A percentile compares a stretch with the other conserved stretches of the same genome.
Evolutionary conservation across 495 filamentous ascomycete species (phyloP).

Genomic region (Trichoderma erinaceum): DNA sequence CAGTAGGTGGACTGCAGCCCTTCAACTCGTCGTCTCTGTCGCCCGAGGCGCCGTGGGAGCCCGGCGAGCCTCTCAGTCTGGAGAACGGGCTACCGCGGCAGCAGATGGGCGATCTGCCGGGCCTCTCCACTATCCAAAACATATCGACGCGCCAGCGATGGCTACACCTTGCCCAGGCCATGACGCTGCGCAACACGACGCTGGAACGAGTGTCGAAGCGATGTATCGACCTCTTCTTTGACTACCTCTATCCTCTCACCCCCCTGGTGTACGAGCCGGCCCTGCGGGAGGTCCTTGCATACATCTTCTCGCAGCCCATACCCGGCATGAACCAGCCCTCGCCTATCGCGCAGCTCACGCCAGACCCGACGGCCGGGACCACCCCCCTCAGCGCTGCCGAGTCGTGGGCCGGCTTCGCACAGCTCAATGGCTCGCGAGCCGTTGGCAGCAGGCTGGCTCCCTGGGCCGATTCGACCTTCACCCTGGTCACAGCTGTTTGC

Average conservation of each 20-base stretch:
- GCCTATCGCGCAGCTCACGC: background rate
- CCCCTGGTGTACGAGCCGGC: slow-evolving; percentile 30
- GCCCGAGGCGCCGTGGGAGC: slow-evolving; percentile 1
- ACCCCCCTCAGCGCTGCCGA: background rate
- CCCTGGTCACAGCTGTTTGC: slow-evolving; percentile 24
- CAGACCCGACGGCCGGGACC: background rate
- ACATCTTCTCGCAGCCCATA: slow-evolving; percentile 13
- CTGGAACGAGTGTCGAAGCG: slow-evolving; percentile 14
- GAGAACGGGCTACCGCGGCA: slow-evolving; percentile 11
- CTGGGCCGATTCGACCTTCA: slow-evolving; percentile 22
- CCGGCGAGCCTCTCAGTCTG: slow-evolving; percentile 8
- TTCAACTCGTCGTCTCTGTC: slow-evolving; percentile 6
- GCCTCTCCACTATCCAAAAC: slow-evolving; percentile 7
- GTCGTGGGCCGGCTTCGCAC: slow-evolving; percentile 3
- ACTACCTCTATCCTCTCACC: slow-evolving; percentile 28
- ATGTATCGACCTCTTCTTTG: slow-evolving; percentile 27
- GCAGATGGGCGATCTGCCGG: slow-evolving; percentile 2
- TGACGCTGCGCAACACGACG: slow-evolving; percentile 7
- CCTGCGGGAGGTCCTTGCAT: slow-evolving; percentile 17
- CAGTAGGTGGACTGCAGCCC: slow-evolving; percentile 12
- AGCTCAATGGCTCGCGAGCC: background rate
- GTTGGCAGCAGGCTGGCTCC: background rate
- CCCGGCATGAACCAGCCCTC: slow-evolving; percentile 9
- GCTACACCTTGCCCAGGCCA: background rate
- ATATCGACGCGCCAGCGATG: slow-evolving; percentile 11